phyloP scores from a whole-genome alignment of 1,284 basidiomycete genomes.

The Bjerkandera adusta region DNA sequence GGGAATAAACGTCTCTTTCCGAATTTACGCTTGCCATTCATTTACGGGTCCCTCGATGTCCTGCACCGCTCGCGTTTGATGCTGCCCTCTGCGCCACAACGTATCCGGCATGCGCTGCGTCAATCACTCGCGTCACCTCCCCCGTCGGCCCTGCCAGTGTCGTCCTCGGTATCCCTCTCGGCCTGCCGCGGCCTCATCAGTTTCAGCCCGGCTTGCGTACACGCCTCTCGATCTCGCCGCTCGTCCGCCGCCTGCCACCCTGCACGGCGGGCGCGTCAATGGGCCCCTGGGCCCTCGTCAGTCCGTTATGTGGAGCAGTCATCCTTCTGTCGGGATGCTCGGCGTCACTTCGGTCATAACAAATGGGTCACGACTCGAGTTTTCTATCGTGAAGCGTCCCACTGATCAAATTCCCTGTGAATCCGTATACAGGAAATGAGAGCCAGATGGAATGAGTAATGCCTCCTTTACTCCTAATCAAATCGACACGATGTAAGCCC shows the following conservation, averaged over 20 bases:
- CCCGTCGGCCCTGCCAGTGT: background rate
- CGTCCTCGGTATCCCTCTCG: background rate
- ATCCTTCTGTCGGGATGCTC: slow-evolving; percentile 1
- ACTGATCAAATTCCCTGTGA: background rate
- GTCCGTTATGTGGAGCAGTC: background rate
- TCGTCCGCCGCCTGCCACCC: too few relatives aligned
- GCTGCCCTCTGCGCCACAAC: slow-evolving; percentile 9
- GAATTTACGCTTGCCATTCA: background rate
- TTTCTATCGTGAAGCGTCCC: background rate
- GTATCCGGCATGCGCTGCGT: slow-evolving; percentile 5
- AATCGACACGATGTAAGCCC: too few relatives aligned
- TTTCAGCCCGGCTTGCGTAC: too few relatives aligned
- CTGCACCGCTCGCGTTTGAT: too few relatives aligned
- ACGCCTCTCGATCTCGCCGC: too few relatives aligned
- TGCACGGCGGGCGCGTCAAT: too few relatives aligned
- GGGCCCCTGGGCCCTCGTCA: too few relatives aligned
- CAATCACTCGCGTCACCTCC: background rate
- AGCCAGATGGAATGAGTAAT: too few relatives aligned
- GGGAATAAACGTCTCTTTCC: background rate
- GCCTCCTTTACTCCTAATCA: too few relatives aligned
- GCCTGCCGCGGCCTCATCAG: too few relatives aligned
- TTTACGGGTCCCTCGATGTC: too few relatives aligned
- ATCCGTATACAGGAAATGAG: too few relatives aligned
- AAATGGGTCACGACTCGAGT: slow-evolving; percentile 3
- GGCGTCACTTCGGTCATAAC: slow-evolving; percentile 8